These are phyloP conservation scores for Meyerozyma smithsonii DNA, from an alignment of 1,139 yeast genomes.

Conservation along the genomic window DNA sequence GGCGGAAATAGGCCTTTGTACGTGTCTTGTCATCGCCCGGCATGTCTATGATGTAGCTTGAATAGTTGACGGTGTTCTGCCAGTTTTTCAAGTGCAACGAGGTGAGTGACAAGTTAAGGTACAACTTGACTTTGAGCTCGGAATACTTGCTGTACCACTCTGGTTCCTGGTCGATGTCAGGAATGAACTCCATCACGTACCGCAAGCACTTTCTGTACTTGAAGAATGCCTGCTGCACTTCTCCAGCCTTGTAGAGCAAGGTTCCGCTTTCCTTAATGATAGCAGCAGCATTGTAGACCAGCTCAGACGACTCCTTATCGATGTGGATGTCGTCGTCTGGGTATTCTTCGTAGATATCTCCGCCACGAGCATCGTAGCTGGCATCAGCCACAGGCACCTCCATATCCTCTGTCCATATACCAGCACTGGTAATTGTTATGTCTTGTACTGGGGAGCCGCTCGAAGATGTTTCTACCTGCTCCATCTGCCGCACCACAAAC, in stretches of 20 bases:
- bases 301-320: slow-evolving; percentile 52
- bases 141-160: slow-evolving; percentile 46
- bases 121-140: slow-evolving; percentile 55
- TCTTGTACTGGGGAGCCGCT: slow-evolving; percentile 41
- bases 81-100: slow-evolving; percentile 45
- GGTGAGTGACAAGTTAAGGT: slow-evolving; percentile 55
- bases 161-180: slow-evolving; percentile 63
- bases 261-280: slow-evolving; percentile 67
- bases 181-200: slow-evolving; percentile 66
- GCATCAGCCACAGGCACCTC: slow-evolving; percentile 57
- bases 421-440: slow-evolving; percentile 57
- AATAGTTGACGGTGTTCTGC: slow-evolving; percentile 44
- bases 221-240: slow-evolving; percentile 45
- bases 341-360: slow-evolving; percentile 68
- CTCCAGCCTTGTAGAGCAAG: slow-evolving; percentile 49
- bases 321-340: slow-evolving; percentile 66
- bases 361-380: slow-evolving; percentile 55
- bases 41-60: slow-evolving; percentile 53
- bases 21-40: slow-evolving; percentile 16
- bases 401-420: slow-evolving; percentile 55
- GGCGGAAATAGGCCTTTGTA: slow-evolving; percentile 62
- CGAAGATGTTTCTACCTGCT: slow-evolving; percentile 40
- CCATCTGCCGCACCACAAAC: slow-evolving; percentile 64
- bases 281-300: slow-evolving; percentile 46
- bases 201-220: slow-evolving; percentile 63